Conservation (phyloP, 352 stramenopile genomes). For the Pythium sp. region DNA sequence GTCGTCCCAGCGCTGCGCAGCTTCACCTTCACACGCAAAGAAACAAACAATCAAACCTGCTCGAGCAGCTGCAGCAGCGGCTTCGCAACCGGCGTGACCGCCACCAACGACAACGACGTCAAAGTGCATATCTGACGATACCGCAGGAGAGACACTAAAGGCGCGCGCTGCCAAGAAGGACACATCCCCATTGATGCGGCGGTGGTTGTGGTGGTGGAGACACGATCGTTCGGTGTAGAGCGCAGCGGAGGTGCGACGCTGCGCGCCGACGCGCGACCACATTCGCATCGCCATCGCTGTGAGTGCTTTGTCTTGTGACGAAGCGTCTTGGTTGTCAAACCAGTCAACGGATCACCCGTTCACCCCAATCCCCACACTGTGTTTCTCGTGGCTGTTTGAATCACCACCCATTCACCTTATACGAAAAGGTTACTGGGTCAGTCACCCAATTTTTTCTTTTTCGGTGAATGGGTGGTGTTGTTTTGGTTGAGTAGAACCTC, state of each 20-base stretch:
- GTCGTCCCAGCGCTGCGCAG: too few relatives aligned
- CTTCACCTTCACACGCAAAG: too few relatives aligned
- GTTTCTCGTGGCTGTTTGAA: background rate
- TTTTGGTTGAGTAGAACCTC: too few relatives aligned
- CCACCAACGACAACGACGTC: slow-evolving; percentile 64
- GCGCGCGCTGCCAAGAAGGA: background rate
- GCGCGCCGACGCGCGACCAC: slow-evolving; percentile 3
- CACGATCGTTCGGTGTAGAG: background rate
- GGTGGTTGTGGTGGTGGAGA: background rate
- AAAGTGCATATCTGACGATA: slow-evolving; percentile 16
- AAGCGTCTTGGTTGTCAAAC: background rate
- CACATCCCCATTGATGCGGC: too few relatives aligned
- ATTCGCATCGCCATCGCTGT: slow-evolving; percentile 10
- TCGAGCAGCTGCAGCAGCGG: slow-evolving; percentile 45
- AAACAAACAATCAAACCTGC: slow-evolving; percentile 28
- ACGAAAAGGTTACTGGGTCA: too few relatives aligned
- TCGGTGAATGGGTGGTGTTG: too few relatives aligned
- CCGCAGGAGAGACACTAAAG: background rate
- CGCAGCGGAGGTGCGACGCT: background rate
- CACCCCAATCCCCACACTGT: background rate
- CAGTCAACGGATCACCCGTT: background rate
- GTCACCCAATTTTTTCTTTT: too few relatives aligned
- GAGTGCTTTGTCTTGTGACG: background rate
- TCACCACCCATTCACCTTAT: too few relatives aligned
- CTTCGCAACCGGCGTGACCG: slow-evolving; percentile 60